phyloP scores from a whole-genome alignment of 768 basidiomycete species.

The Trametes sanguinea region DNA sequence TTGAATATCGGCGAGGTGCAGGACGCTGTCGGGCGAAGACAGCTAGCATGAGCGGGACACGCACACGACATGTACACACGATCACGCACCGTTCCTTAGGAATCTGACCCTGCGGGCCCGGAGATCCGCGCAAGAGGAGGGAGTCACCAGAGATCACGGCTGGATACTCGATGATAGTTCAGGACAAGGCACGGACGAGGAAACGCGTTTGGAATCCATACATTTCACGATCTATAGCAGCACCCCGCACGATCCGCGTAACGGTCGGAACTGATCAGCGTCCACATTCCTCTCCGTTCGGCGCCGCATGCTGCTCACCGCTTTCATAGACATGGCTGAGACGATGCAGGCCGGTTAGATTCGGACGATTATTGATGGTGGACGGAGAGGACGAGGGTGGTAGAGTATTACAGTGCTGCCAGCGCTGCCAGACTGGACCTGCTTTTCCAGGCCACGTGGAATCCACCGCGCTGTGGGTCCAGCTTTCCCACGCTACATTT shows the following conservation, averaged over 20 bases:
- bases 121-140: constrained; percentile 76
- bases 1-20: constrained; percentile 86
- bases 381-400: constrained; percentile 11
- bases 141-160: constrained; percentile 92
- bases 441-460: constrained; percentile 18
- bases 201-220: constrained; percentile 28
- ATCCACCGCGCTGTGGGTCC: constrained; percentile 4
- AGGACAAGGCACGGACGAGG: constrained; percentile 19
- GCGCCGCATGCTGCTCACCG: constrained; percentile 47
- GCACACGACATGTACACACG: constrained; percentile 2
- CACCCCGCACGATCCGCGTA: background rate
- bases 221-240: constrained; percentile 38
- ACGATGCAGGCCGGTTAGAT: constrained; percentile 1
- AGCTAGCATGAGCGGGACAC: constrained; percentile 1
- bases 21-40: constrained; percentile 52
- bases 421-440: constrained; percentile 14
- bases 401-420: constrained; percentile 3
- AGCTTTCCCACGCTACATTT: constrained; percentile 24
- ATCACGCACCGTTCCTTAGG: constrained; percentile 80
- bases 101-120: constrained; percentile 79
- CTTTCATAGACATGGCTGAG: constrained; percentile 68
- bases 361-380: constrained; percentile 6
- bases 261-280: constrained; percentile 4
- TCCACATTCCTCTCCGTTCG: background rate
- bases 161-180: constrained; percentile 39